These are phyloP conservation scores for Pythium vanterpoolii DNA, from an alignment of 352 stramenopile species.

Conservation along the genomic window DNA sequence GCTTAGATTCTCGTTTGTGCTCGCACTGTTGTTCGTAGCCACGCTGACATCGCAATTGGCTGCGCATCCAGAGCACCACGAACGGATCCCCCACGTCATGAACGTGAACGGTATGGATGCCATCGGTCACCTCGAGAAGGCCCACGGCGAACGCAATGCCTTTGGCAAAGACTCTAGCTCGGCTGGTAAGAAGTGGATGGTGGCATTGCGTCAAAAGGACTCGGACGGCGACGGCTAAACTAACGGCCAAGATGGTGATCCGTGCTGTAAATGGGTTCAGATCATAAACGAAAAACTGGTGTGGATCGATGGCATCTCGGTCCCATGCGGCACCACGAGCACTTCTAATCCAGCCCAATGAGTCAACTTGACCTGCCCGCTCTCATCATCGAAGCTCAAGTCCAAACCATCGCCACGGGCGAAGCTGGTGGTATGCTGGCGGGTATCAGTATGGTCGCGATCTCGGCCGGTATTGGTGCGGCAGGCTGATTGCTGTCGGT, in stretches of 20 bases:
- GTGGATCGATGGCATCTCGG: constrained; percentile 27
- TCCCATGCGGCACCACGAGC: constrained; percentile 18
- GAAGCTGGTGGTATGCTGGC: neutral
- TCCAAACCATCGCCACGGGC: neutral
- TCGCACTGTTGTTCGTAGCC: neutral
- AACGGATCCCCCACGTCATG: neutral
- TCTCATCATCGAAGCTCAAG: neutral
- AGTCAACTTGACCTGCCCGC: constrained; percentile 9
- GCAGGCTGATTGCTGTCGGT: neutral
- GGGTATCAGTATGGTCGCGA: neutral
- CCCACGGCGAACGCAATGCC: neutral
- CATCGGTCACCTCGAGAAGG: neutral
- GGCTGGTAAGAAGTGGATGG: constrained; percentile 17
- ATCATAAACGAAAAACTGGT: constrained; percentile 15
- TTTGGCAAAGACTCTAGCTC: neutral
- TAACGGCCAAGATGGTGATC: constrained; percentile 62
- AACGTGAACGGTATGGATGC: neutral
- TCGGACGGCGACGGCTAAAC: constrained; percentile 48
- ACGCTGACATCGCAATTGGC: neutral
- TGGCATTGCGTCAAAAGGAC: constrained; percentile 40
- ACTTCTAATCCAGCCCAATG: constrained; percentile 22
- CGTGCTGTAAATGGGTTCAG: constrained; percentile 32
- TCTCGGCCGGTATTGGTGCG: neutral
- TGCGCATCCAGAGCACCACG: neutral
- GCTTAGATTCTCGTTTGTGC: neutral